Evolutionary conservation across 2,329 filamentous ascomycete genomes (phyloP), one percentile per base, ranked within the genome.

Genomic region (Diplodia corticola): DNA sequence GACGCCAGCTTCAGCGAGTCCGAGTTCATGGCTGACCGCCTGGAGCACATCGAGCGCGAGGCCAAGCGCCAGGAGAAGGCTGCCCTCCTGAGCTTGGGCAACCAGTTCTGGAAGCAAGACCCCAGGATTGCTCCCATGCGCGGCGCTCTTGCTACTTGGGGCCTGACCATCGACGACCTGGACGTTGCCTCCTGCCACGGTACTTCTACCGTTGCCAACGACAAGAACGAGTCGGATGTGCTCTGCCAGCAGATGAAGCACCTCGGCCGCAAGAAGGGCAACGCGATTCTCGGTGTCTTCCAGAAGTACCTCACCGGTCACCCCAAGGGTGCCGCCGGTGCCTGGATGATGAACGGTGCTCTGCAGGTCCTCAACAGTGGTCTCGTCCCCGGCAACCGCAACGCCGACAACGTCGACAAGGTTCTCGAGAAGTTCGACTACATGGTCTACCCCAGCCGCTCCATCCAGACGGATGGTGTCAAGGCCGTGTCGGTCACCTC

Each of bases 261-360:
- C 77, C 89, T 99, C 63, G 95, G 95, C 71, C 91, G 95, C 73
- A 90, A 89, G 81, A 97, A 97, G 88, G 95, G 96, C 75, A 99
- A 99, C 75, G 93, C 95, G 35, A 85, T 99, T 15, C 82, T 98
- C 70, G 95, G 93, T 83, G 93, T 99, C 78, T 99, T 98, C 91
- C 95, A 99, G 82, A 99, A 99, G 82, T 98, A 96, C 80, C 89
- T 99, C 69, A 99, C 96, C 64, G 95, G 95, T 80, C 95, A 99
- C 79, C 95, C 95, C 75, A 99, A 99, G 88, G 95, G 95, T 89
- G 94, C 95, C 74, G 95, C 95, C 68, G 95, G 95, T 84, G 95
- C 94, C 57, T 99, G 95, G 93, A 99, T 99, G 95, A 89, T 99
- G 86, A 99, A 99, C 84, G 95, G 95, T 71, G 95, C 92, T 79